Evolutionary conservation across 495 filamentous ascomycete genomes (phyloP).

Genomic region (Lindgomyces ingoldianus): DNA sequence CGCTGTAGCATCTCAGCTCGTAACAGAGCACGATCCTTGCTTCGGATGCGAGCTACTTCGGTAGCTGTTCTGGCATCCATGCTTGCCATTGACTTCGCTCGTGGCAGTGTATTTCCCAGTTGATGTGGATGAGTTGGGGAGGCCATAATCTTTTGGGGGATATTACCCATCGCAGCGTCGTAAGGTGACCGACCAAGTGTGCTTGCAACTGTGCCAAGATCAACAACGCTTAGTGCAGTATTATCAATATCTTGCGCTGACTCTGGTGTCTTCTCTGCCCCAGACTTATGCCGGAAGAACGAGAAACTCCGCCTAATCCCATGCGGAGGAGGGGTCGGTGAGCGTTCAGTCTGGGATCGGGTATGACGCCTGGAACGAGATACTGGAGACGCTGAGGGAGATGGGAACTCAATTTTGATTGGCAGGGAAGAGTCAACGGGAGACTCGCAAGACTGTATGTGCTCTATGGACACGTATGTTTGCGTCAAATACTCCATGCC

Average conservation of each 20-base stretch:
- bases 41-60: slow-evolving; percentile 45
- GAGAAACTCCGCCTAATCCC: slow-evolving; percentile 31
- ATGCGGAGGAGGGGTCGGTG: slow-evolving; percentile 23
- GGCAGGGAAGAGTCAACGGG: neutral
- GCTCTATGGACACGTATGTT: slow-evolving; percentile 27
- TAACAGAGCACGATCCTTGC: slow-evolving; percentile 39
- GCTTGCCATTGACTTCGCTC: slow-evolving; percentile 35
- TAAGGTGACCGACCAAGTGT: slow-evolving; percentile 49
- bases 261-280: slow-evolving; percentile 18
- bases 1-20: slow-evolving; percentile 22
- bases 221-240: slow-evolving; percentile 32
- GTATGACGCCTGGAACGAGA: slow-evolving; percentile 14
- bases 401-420: slow-evolving; percentile 16
- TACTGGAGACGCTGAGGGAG: slow-evolving; percentile 8
- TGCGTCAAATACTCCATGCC: slow-evolving; percentile 38
- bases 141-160: neutral
- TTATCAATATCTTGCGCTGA: slow-evolving; percentile 15
- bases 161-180: slow-evolving; percentile 44
- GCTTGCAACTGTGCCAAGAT: slow-evolving; percentile 46
- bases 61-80: slow-evolving; percentile 46
- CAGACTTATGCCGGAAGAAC: slow-evolving; percentile 22
- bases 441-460: slow-evolving; percentile 5
- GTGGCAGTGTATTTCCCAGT: slow-evolving; percentile 36
- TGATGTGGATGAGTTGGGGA: slow-evolving; percentile 44
- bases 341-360: slow-evolving; percentile 25